phyloP scores from a whole-genome alignment of 177 flowering plant genomes.

The Vitis hybrid region DNA sequence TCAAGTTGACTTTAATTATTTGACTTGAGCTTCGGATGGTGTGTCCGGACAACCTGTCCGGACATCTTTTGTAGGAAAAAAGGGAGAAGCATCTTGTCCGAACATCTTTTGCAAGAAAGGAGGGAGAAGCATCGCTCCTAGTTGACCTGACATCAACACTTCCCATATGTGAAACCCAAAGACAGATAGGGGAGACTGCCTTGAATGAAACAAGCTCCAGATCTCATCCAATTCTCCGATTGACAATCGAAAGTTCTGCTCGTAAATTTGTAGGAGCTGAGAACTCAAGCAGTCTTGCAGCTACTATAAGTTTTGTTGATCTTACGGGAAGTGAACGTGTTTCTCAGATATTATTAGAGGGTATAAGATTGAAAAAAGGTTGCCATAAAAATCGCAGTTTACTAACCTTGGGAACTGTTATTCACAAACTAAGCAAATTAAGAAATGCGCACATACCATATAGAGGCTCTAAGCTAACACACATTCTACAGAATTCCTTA shows the following conservation, averaged over 20 bases:
- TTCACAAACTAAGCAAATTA: slow-evolving; percentile 89
- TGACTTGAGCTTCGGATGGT: too few species aligned
- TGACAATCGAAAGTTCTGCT: slow-evolving; percentile 87
- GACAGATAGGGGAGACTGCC: slow-evolving; percentile 85
- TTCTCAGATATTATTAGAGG: slow-evolving; percentile 76
- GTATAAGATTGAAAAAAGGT: slow-evolving; percentile 91
- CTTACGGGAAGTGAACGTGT: slow-evolving; percentile 98
- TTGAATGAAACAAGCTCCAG: slow-evolving; percentile 93
- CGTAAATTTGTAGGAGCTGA: slow-evolving; percentile 44
- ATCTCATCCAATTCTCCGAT: slow-evolving; percentile 92
- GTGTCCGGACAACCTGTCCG: too few species aligned
- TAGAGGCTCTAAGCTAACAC: slow-evolving; percentile 95
- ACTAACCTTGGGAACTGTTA: slow-evolving; percentile 86
- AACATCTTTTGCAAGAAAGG: too few species aligned
- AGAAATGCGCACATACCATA: slow-evolving; percentile 78
- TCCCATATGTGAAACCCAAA: slow-evolving; percentile 83
- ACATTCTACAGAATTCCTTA: slow-evolving; percentile 82
- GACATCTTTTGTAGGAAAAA: too few species aligned
- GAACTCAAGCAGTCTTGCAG: slow-evolving; percentile 67
- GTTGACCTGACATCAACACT: too few species aligned
- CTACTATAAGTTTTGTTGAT: slow-evolving; percentile 93
- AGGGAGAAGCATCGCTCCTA: too few species aligned
- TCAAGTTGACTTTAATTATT: too few species aligned
- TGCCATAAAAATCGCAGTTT: slow-evolving; percentile 95
- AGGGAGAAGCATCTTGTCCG: too few species aligned